A percentile compares a stretch with the other conserved stretches of the same genome.
phyloP scores from a whole-genome alignment of 495 filamentous ascomycete species.

The Daldinia grandis region DNA sequence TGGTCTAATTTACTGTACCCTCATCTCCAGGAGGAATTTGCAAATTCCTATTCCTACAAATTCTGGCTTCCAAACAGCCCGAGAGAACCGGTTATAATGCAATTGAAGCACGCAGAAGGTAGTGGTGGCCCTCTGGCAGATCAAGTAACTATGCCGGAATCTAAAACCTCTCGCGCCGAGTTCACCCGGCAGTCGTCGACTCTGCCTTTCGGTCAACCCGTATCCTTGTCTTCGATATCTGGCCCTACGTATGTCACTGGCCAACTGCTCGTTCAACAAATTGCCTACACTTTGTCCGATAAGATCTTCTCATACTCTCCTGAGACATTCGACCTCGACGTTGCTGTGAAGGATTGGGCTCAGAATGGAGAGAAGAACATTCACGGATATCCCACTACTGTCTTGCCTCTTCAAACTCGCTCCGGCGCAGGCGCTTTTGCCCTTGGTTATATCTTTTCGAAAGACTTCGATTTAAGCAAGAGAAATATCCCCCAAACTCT shows the following conservation, averaged over 20 bases:
- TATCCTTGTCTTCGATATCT: constrained; percentile 71
- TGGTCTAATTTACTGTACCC: constrained; percentile 36
- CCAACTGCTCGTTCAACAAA: constrained; percentile 93
- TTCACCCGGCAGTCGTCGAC: constrained; percentile 59
- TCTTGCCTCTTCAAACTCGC: constrained; percentile 84
- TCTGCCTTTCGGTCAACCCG: constrained; percentile 68
- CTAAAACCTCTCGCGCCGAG: constrained; percentile 41
- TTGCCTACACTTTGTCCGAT: constrained; percentile 90
- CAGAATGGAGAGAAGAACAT: constrained; percentile 72
- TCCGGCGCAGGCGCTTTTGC: constrained; percentile 91
- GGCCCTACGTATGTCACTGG: constrained; percentile 92
- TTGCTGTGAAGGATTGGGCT: constrained; percentile 80
- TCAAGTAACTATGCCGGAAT: constrained; percentile 40
- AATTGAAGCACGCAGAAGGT: constrained; percentile 38
- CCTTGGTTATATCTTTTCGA: constrained; percentile 95
- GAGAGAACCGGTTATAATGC: constrained; percentile 31
- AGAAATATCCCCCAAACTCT: constrained; percentile 90
- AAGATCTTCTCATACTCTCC: constrained; percentile 97
- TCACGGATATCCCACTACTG: constrained; percentile 78
- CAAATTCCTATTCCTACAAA: constrained; percentile 34
- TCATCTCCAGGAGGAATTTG: constrained; percentile 33
- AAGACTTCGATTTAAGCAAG: constrained; percentile 91
- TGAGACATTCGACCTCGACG: constrained; percentile 87
- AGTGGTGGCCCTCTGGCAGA: constrained; percentile 33
- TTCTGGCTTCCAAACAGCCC: constrained; percentile 30